Evolutionary conservation across 108 stramenopile species (phyloP).

Genomic region (Cyclotella choctawhatcheeana): DNA sequence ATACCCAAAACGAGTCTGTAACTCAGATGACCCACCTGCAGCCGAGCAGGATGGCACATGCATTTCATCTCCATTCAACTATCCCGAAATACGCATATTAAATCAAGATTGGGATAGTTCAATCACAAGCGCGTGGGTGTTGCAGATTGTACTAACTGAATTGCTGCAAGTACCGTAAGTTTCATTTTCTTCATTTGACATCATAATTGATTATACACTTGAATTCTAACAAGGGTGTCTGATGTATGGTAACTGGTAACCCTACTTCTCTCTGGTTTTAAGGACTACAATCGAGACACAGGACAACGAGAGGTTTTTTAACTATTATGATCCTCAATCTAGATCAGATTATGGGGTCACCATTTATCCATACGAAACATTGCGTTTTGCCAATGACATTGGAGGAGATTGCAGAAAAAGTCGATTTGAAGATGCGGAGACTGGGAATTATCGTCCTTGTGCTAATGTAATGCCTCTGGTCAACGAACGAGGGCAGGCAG

Average conservation of each 20-base stretch:
- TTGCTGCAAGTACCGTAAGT: slow-evolving; percentile 45
- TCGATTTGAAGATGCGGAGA: too few relatives aligned
- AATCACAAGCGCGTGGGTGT: slow-evolving; percentile 37
- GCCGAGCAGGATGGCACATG: neutral
- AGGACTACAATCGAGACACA: too few relatives aligned
- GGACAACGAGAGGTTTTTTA: too few relatives aligned
- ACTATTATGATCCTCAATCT: too few relatives aligned
- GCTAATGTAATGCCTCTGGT: too few relatives aligned
- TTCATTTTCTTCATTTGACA: slow-evolving; percentile 29
- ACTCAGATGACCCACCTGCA: slow-evolving; percentile 4
- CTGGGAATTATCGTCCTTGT: too few relatives aligned
- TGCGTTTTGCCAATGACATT: too few relatives aligned
- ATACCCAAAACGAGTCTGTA: slow-evolving; percentile 19
- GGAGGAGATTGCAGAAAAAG: too few relatives aligned
- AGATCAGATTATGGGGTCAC: too few relatives aligned
- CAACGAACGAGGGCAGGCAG: too few relatives aligned
- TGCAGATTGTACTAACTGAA: slow-evolving; percentile 52
- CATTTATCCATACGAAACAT: too few relatives aligned
- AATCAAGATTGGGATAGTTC: slow-evolving; percentile 46
- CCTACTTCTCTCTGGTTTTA: too few relatives aligned
- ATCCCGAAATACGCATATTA: slow-evolving; percentile 48
- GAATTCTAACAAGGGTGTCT: neutral
- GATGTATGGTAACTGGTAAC: slow-evolving; percentile 6
- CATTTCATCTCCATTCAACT: neutral
- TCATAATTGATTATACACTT: neutral